Percentiles rank a stretch among this genome's conserved stretches.
Evolutionary conservation across 2,329 filamentous ascomycete species (phyloP).

Genomic region (Exophiala sp.): DNA sequence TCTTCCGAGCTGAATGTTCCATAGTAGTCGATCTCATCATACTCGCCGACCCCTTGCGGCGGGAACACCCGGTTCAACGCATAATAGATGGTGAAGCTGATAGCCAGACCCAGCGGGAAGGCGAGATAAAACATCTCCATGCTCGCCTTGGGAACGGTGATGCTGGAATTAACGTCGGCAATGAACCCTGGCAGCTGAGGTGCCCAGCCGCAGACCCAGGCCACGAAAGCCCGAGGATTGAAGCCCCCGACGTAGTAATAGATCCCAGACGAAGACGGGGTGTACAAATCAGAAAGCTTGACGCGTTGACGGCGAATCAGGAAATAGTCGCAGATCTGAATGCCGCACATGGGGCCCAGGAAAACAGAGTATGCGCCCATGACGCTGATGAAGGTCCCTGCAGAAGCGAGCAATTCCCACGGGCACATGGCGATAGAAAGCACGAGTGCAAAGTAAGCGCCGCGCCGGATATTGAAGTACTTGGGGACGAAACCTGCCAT

Average conservation of each 20-base stretch:
- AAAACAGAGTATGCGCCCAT: constrained; percentile 44
- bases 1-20: constrained; percentile 18
- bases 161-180: constrained; percentile 19
- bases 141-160: constrained; percentile 31
- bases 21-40: constrained; percentile 23
- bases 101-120: constrained; percentile 36
- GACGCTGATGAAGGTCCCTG: constrained; percentile 44
- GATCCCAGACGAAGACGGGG: constrained; percentile 32
- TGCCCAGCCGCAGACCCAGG: constrained; percentile 36
- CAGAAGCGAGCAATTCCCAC: constrained; percentile 47
- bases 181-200: constrained; percentile 32
- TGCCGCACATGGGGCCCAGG: constrained; percentile 38
- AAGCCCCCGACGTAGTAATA: constrained; percentile 43
- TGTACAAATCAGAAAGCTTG: constrained; percentile 43
- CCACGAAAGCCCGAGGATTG: constrained; percentile 39
- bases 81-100: constrained; percentile 36
- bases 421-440: constrained; percentile 45
- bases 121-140: constrained; percentile 39
- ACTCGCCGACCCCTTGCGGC: constrained; percentile 18
- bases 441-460: constrained; percentile 44
- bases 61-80: constrained; percentile 30
- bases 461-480: constrained; percentile 53
- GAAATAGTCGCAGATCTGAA: constrained; percentile 31
- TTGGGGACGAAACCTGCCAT: constrained; percentile 48
- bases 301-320: constrained; percentile 36